phyloP scores from a whole-genome alignment of 2,329 filamentous ascomycete genomes.

The Endothia cerciana region DNA sequence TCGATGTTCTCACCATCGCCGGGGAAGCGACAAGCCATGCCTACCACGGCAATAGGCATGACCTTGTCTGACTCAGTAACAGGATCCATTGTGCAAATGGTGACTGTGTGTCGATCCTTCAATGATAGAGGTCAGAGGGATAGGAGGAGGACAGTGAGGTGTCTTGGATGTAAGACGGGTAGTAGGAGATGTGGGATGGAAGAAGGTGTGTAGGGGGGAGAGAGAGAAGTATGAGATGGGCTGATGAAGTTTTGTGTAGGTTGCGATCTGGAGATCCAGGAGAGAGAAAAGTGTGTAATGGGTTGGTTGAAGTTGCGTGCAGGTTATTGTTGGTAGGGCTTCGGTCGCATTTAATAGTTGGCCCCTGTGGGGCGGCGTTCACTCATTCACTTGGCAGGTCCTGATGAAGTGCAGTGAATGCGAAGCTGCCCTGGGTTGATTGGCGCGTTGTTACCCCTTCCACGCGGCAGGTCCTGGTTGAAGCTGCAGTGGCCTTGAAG shows the following conservation, averaged over 20 bases:
- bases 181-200: neutral
- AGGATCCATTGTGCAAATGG: slow-evolving; percentile 4
- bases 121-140: neutral
- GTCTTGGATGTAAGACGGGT: neutral
- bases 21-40: slow-evolving; percentile 69
- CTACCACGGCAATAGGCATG: slow-evolving; percentile 65
- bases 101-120: neutral
- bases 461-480: too few species aligned
- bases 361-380: too few species aligned
- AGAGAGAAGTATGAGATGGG: neutral
- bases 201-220: neutral
- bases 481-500: neutral
- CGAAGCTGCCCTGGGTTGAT: too few species aligned
- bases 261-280: neutral
- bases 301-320: neutral
- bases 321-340: too few species aligned
- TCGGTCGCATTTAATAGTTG: too few species aligned
- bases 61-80: slow-evolving; percentile 22
- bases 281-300: neutral
- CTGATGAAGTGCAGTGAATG: too few species aligned
- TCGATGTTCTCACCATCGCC: slow-evolving; percentile 59
- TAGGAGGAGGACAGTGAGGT: neutral
- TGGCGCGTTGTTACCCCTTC: too few species aligned
- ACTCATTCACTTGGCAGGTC: too few species aligned
- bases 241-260: neutral